phyloP scores from a whole-genome alignment of 1,284 basidiomycete genomes.

The Malassezia japonica region DNA sequence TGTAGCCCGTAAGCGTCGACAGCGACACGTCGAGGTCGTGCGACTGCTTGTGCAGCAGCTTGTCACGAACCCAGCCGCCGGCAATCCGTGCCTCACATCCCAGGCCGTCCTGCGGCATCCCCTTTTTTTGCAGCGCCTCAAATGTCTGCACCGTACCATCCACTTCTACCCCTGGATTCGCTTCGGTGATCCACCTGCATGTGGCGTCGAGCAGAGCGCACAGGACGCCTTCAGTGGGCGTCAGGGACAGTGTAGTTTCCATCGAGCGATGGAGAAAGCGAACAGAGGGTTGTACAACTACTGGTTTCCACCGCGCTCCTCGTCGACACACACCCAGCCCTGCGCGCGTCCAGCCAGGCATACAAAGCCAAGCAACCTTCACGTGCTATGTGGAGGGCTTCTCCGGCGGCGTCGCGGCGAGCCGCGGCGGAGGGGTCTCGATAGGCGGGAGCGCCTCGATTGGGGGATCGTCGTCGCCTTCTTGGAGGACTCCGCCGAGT shows the following conservation, averaged over 20 bases:
- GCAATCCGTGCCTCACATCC: constrained; percentile 51
- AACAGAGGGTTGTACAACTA: neutral
- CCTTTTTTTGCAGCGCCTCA: constrained; percentile 2
- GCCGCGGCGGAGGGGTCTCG: neutral
- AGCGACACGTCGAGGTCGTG: constrained; percentile 93
- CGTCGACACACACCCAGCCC: no score
- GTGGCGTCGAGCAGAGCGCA: constrained; percentile 37
- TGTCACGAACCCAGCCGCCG: constrained; percentile 95
- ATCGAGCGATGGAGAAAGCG: neutral
- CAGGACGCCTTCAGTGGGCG: constrained; percentile 8
- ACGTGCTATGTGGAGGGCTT: constrained; percentile 2
- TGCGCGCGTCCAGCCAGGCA: neutral
- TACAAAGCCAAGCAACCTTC: neutral
- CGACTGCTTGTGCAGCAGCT: constrained; percentile 72
- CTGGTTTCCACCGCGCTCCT: neutral
- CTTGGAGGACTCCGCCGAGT: constrained; percentile 28
- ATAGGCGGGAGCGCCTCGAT: neutral
- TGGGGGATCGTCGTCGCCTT: constrained; percentile 15
- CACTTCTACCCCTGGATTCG: constrained; percentile 21
- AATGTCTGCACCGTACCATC: constrained; percentile 22
- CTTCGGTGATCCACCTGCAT: constrained; percentile 28
- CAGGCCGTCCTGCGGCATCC: constrained; percentile 7
- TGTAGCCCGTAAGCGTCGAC: constrained; percentile 70
- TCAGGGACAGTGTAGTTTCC: neutral
- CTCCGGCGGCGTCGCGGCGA: neutral